Conservation (phyloP, 352 stramenopile species). For the Pythium vanterpoolii region DNA sequence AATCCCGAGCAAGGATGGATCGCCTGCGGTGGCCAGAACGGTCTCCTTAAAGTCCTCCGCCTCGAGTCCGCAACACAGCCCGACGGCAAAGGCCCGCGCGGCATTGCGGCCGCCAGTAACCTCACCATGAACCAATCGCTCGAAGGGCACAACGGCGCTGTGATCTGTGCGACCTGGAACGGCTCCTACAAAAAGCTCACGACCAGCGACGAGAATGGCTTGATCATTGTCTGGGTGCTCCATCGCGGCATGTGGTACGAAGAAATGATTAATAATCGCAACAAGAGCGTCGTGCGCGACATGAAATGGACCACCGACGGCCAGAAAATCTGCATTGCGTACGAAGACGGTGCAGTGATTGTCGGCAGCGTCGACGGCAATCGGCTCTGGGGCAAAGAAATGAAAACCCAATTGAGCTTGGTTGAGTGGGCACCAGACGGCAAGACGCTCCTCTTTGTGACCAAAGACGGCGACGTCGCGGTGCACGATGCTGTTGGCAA, state of each 20-base stretch:
- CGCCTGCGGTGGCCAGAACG: slow-evolving; percentile 91
- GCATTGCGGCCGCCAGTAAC: slow-evolving; percentile 87
- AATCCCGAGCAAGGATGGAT: slow-evolving; percentile 94
- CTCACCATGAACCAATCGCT: slow-evolving; percentile 95
- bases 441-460: slow-evolving; percentile 88
- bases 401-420: slow-evolving; percentile 88
- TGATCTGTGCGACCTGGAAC: slow-evolving; percentile 93
- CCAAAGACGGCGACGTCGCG: slow-evolving; percentile 75
- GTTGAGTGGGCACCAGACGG: slow-evolving; percentile 94
- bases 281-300: slow-evolving; percentile 91
- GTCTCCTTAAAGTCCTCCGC: slow-evolving; percentile 91
- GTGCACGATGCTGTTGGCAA: slow-evolving; percentile 88
- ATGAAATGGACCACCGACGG: slow-evolving; percentile 96
- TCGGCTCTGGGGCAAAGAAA: slow-evolving; percentile 93
- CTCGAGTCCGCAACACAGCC: slow-evolving; percentile 74
- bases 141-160: slow-evolving; percentile 89
- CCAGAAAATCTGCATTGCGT: slow-evolving; percentile 95
- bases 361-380: slow-evolving; percentile 94
- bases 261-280: slow-evolving; percentile 97
- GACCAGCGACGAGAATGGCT: slow-evolving; percentile 92
- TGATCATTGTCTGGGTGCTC: slow-evolving; percentile 96
- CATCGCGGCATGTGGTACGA: slow-evolving; percentile 94
- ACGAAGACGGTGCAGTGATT: slow-evolving; percentile 93
- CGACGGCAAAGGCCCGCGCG: slow-evolving; percentile 67
- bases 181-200: slow-evolving; percentile 94